A percentile compares a stretch with the other conserved stretches of the same genome.
Evolutionary conservation across 2,329 filamentous ascomycete species (phyloP).

Genomic region (Paecilomyces sp.): DNA sequence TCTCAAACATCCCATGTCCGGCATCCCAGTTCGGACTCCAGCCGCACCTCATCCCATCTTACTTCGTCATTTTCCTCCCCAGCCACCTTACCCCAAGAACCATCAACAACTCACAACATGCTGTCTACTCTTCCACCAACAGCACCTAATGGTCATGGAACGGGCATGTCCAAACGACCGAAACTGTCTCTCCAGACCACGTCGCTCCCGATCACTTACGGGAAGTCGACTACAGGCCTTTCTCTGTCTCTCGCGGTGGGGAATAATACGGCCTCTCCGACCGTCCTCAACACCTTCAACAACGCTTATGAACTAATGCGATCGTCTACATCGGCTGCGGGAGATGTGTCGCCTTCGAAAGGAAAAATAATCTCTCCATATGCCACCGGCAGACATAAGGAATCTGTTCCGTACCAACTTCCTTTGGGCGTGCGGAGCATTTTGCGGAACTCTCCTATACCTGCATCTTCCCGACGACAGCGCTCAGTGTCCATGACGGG

Average conservation of each 20-base stretch:
- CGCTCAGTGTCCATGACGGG: conserved; percentile 32
- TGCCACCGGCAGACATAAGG: conserved; percentile 11
- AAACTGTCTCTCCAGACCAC: conserved; percentile 57
- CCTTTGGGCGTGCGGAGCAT: conserved; percentile 40
- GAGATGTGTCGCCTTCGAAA: conserved; percentile 21
- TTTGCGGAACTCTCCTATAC: conserved; percentile 40
- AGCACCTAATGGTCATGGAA: conserved; percentile 7
- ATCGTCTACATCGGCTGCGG: conserved; percentile 29
- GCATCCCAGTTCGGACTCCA: conserved; percentile 3
- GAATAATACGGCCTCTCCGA: conserved; percentile 46
- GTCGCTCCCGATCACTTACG: conserved; percentile 43
- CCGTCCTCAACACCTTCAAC: conserved; percentile 54
- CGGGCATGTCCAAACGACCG: conserved; percentile 35
- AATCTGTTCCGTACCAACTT: conserved; percentile 31
- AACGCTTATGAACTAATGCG: conserved; percentile 49
- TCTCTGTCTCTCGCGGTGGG: conserved; percentile 48
- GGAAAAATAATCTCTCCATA: conserved; percentile 17
- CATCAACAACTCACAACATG: conserved; percentile 5
- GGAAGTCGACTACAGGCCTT: conserved; percentile 46
- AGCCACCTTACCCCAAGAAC: conserved; percentile 7
- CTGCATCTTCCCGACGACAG: conserved; percentile 19
- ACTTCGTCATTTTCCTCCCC: conserved; percentile 8
- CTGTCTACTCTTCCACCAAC: conserved; percentile 5
- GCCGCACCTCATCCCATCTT: conserved; percentile 5
- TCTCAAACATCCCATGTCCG: conserved; percentile 10